Evolutionary conservation across 257 asterid genomes (phyloP).

Genomic region (Plantago ovata): DNA sequence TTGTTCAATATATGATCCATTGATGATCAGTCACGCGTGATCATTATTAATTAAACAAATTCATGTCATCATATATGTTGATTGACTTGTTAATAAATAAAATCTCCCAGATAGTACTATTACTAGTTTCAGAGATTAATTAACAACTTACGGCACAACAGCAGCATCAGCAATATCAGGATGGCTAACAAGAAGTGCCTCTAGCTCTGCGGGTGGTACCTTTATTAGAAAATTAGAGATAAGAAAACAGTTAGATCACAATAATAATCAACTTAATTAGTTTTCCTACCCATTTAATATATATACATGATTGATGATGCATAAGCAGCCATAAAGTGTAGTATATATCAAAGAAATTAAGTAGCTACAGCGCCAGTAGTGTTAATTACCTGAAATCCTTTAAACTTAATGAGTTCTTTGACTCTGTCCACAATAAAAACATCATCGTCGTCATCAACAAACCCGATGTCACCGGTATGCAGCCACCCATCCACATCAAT

Average conservation of each 20-base stretch:
- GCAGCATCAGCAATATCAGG: conserved; percentile 77
- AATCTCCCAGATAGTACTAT: too few relatives aligned
- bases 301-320: too few relatives aligned
- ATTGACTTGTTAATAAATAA: too few relatives aligned
- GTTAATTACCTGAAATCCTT: conserved; percentile 79
- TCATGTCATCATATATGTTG: too few relatives aligned
- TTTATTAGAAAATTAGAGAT: conserved; percentile 14
- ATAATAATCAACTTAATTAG: too few relatives aligned
- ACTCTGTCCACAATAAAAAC: conserved; percentile 70
- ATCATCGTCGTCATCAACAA: conserved; percentile 50
- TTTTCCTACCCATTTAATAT: too few relatives aligned
- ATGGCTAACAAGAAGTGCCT: conserved; percentile 76
- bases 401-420: conserved; percentile 82
- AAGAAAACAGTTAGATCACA: too few relatives aligned
- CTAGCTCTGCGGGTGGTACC: conserved; percentile 96
- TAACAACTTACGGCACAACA: conserved; percentile 73
- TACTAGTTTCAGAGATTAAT: too few relatives aligned
- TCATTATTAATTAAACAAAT: too few relatives aligned
- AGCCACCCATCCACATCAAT: conserved; percentile 93
- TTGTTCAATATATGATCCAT: not conserved
- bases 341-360: too few relatives aligned
- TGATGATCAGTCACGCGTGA: not conserved
- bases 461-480: conserved; percentile 83
- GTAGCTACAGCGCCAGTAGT: too few relatives aligned
- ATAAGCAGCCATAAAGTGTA: too few relatives aligned